Percentiles rank a stretch among this genome's conserved stretches.
Conservation (phyloP, 495 filamentous ascomycete species). For the Oleoguttula mirabilis region DNA sequence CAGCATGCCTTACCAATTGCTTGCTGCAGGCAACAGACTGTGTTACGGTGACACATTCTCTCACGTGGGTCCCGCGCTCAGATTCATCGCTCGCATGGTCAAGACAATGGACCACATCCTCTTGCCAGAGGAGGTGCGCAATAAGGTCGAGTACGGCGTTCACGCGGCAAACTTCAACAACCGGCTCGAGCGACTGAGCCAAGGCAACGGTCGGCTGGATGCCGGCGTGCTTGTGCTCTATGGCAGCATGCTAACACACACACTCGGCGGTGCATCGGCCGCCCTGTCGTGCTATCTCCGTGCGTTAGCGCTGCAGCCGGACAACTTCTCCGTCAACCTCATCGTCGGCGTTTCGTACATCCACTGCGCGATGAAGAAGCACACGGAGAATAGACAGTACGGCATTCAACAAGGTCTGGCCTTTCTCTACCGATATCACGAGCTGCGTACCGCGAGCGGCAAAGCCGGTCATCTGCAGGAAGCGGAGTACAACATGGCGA, state of each 20-base stretch:
- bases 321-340: slow-evolving; percentile 67
- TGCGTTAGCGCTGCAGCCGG: slow-evolving; percentile 64
- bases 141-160: slow-evolving; percentile 11
- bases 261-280: slow-evolving; percentile 51
- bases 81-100: slow-evolving; percentile 79
- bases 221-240: slow-evolving; percentile 73
- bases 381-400: slow-evolving; percentile 79
- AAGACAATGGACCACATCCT: slow-evolving; percentile 70
- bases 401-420: slow-evolving; percentile 70
- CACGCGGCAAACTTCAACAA: slow-evolving; percentile 13
- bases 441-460: slow-evolving; percentile 34
- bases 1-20: slow-evolving; percentile 74
- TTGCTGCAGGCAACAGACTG: slow-evolving; percentile 55
- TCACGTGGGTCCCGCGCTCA: slow-evolving; percentile 55
- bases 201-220: slow-evolving; percentile 36
- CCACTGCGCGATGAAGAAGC: slow-evolving; percentile 74
- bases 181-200: slow-evolving; percentile 3
- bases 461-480: slow-evolving; percentile 53
- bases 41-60: slow-evolving; percentile 42
- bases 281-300: slow-evolving; percentile 88
- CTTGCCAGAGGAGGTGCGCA: slow-evolving; percentile 22
- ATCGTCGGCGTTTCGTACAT: slow-evolving; percentile 63
- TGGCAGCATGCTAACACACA: slow-evolving; percentile 71
- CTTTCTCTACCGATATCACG: slow-evolving; percentile 69
- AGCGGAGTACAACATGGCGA: slow-evolving; percentile 78